Evolutionary conservation across 306 rosid species (phyloP).

Genomic region (Vicia faba): DNA sequence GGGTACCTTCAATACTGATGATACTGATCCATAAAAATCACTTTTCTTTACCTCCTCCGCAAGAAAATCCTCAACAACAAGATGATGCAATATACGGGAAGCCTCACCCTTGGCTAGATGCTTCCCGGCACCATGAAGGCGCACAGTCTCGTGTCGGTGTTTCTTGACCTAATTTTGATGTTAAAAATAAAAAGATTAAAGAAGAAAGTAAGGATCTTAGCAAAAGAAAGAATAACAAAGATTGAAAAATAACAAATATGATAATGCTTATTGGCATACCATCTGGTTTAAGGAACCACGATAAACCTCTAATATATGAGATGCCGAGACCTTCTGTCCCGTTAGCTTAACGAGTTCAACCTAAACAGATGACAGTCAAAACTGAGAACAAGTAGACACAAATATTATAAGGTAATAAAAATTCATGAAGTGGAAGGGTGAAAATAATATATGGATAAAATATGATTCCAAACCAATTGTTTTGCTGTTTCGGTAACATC

Average conservation of each 20-base stretch:
- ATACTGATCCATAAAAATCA: conserved; percentile 87
- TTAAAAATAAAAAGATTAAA: conserved; percentile 29
- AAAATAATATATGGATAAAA: conserved; percentile 31
- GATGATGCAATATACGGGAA: conserved; percentile 84
- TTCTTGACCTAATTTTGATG: conserved; percentile 72
- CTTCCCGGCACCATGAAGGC: conserved; percentile 90
- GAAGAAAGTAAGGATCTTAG: conserved; percentile 31
- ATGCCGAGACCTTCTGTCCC: conserved; percentile 81
- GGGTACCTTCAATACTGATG: conserved; percentile 81
- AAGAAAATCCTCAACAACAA: conserved; percentile 76
- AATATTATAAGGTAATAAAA: conserved; percentile 32
- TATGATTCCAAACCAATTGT: conserved; percentile 75
- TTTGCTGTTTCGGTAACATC: conserved; percentile 81
- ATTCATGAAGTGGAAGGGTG: conserved; percentile 1
- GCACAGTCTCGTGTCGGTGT: conserved; percentile 71
- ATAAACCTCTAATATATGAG: conserved; percentile 89
- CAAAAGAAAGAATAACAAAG: conserved; percentile 13
- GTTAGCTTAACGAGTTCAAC: conserved; percentile 77
- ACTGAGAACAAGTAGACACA: conserved; percentile 27
- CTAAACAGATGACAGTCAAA: conserved; percentile 52
- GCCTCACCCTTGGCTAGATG: conserved; percentile 88
- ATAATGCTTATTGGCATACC: conserved; percentile 53
- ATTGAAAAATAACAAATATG: not conserved
- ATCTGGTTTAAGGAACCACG: conserved; percentile 89
- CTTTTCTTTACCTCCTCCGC: conserved; percentile 92